These are phyloP conservation scores for Drechmeria coniospora DNA, from an alignment of 2,329 filamentous ascomycete genomes.

Conservation along the genomic window DNA sequence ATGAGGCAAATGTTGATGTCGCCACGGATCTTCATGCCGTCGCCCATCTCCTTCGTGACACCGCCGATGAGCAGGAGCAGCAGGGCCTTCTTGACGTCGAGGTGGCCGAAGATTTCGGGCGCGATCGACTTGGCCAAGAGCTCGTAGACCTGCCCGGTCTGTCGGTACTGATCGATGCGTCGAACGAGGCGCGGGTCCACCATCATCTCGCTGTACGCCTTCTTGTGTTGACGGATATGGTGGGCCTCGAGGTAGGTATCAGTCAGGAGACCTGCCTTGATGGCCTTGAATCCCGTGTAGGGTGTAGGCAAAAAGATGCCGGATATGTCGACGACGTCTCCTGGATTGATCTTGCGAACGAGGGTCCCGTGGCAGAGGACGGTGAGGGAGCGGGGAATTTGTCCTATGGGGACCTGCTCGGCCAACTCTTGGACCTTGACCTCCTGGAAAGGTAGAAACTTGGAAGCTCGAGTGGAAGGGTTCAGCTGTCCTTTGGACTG, in stretches of 20 bases:
- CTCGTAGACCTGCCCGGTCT: conserved; percentile 86
- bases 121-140: conserved; percentile 91
- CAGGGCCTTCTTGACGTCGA: conserved; percentile 95
- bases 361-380: conserved; percentile 78
- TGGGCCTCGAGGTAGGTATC: conserved; percentile 96
- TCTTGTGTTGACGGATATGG: conserved; percentile 89
- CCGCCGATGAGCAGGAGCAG: conserved; percentile 91
- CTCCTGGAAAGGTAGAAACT: conserved; percentile 95
- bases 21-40: conserved; percentile 97
- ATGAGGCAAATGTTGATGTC: conserved; percentile 98
- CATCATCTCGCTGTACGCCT: conserved; percentile 85
- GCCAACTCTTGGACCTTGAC: conserved; percentile 98
- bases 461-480: conserved; percentile 87
- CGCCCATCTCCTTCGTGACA: conserved; percentile 90
- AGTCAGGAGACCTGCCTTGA: conserved; percentile 87
- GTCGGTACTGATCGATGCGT: conserved; percentile 72
- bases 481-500: conserved; percentile 89
- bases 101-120: conserved; percentile 89
- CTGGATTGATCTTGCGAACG: conserved; percentile 77
- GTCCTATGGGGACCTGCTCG: conserved; percentile 96
- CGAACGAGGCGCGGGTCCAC: conserved; percentile 67
- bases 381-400: conserved; percentile 85
- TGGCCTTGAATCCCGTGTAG: conserved; percentile 97
- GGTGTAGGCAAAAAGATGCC: conserved; percentile 95
- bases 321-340: conserved; percentile 84